Evolutionary conservation across 2,329 filamentous ascomycete species (phyloP), one percentile per base, ranked within the genome.

Genomic region (Pseudocercospora macadamiae): DNA sequence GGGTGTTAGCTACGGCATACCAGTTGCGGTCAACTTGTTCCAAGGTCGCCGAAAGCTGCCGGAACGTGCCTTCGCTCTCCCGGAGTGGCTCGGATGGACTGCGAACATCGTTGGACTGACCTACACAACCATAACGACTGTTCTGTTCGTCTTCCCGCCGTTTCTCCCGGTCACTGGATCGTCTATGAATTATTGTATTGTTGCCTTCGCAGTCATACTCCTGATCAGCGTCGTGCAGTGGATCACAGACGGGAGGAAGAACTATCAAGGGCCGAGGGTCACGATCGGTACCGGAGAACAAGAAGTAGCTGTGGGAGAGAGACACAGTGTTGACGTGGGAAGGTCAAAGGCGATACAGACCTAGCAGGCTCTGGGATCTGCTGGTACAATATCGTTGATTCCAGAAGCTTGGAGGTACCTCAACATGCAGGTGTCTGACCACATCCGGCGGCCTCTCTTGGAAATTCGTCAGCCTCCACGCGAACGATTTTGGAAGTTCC

Each of bases 111-210:
- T 63, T 23, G 86, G 87, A 3, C 79, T 90, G 48, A 74, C 76
- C 0, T 90, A 87, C 74, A 82, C 86, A 1, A 72, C 83, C 6
- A 70, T 90, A 9, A 90, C 87, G 0, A 89, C 86, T 0, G 83
- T 89, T 0, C 78, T 90, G 1, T 90, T 90, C 72, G 79, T 90
- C 19, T 89, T 90, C 73, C 88, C 88, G 1, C 87, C 88, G 0
- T 79, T 79, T 10, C 68, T 85, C 2, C 86, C 86, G 0, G 85
- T 86, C 2, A 84, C 83, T 0, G 77, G 80, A 0, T 82, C 76
- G 61, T 89, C 82, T 72, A 90, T 90, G 88, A 90, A 80, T 82
- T 76, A 67, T 79, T 75, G 30, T 59, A 76, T 80, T 47, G 81
- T 78, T 18, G 81, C 80, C 1, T 83, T 84, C 44, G 81, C 78